Evolutionary conservation across 306 rosid genomes (phyloP).

Genomic region (cucumber (Cucumis sativus)): DNA sequence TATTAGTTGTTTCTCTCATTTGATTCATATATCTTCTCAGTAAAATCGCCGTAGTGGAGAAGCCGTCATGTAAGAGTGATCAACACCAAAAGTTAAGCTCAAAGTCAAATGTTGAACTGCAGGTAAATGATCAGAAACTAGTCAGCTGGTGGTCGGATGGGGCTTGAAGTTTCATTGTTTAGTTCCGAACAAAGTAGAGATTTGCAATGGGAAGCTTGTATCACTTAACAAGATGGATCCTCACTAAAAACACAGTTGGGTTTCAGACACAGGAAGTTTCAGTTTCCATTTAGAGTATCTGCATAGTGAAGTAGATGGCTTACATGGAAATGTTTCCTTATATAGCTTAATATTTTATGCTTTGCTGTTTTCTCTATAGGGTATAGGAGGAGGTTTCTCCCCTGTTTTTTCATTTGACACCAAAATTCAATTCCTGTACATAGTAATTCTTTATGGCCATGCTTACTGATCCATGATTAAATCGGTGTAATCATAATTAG

Average conservation of each 20-base stretch:
- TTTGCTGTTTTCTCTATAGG: background rate
- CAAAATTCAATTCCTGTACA: background rate
- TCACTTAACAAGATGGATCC: background rate
- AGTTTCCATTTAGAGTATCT: background rate
- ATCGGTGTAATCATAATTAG: too few species aligned
- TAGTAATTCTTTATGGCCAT: background rate
- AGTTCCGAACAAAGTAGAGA: background rate
- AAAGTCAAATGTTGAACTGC: background rate
- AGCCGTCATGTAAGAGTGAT: background rate
- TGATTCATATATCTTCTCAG: background rate
- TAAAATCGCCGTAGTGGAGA: background rate
- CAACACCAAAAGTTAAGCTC: background rate
- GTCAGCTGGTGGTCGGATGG: background rate
- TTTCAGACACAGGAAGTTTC: background rate
- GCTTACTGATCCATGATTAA: too few species aligned
- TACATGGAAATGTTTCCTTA: background rate
- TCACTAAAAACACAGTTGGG: background rate
- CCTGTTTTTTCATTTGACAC: background rate
- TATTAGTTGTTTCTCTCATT: constrained; percentile 14
- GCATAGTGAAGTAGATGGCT: background rate
- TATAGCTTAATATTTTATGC: background rate
- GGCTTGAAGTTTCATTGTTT: background rate
- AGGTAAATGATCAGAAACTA: background rate
- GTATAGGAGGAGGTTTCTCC: background rate
- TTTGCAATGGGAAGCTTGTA: background rate